Evolutionary conservation across 2,329 filamentous ascomycete genomes (phyloP).

Genomic region (Claviceps paspali): DNA sequence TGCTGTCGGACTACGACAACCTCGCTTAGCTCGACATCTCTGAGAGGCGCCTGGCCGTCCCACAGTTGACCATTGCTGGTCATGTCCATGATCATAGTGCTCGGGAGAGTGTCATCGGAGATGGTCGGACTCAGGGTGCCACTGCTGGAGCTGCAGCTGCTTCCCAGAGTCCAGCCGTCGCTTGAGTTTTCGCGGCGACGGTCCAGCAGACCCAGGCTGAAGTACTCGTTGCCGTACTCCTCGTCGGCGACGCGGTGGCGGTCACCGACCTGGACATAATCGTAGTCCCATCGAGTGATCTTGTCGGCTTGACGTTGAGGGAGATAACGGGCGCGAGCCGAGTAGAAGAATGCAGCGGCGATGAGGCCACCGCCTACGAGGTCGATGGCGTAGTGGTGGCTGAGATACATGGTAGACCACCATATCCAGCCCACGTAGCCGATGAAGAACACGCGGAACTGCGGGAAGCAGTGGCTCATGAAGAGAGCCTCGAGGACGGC

Average conservation of each 20-base stretch:
- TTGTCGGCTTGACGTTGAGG: constrained; percentile 75
- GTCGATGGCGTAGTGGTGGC: constrained; percentile 92
- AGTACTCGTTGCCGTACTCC: constrained; percentile 30
- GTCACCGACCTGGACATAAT: constrained; percentile 78
- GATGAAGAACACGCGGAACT: constrained; percentile 63
- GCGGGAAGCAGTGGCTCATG: constrained; percentile 84
- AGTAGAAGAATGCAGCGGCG: constrained; percentile 67
- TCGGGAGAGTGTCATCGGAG: constrained; percentile 26
- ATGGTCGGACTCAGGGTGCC: constrained; percentile 34
- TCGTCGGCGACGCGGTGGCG: constrained; percentile 27
- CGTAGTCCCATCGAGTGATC: constrained; percentile 85
- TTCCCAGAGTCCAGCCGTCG: constrained; percentile 83
- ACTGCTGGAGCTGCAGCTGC: constrained; percentile 40
- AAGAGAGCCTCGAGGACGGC: constrained; percentile 83
- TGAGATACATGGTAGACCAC: constrained; percentile 98
- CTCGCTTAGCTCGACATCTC: constrained; percentile 30
- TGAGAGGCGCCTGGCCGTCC: constrained; percentile 20
- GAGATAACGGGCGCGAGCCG: constrained; percentile 64
- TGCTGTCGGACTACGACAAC: constrained; percentile 27
- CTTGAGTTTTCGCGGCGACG: constrained; percentile 38
- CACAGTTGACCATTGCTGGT: constrained; percentile 22
- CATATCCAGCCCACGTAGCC: constrained; percentile 85
- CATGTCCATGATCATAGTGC: constrained; percentile 21
- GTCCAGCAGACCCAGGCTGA: constrained; percentile 31
- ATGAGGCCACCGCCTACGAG: constrained; percentile 73